Evolutionary conservation across 139 green algal genomes (phyloP).

Genomic region (Spirogloea muscicola): DNA sequence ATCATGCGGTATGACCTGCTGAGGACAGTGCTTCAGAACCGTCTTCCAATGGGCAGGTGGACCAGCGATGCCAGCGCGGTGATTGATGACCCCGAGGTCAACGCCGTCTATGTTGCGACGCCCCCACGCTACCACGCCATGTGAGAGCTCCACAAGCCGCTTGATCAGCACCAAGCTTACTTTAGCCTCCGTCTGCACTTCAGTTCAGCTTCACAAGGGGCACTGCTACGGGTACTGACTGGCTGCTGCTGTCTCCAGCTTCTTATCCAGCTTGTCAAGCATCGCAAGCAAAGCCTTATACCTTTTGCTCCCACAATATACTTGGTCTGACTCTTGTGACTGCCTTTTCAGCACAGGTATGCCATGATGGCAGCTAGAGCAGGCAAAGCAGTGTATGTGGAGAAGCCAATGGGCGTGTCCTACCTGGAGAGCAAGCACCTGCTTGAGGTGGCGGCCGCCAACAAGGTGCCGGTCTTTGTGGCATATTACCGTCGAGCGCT

Average conservation of each 20-base stretch:
- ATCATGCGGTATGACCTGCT: too few relatives aligned
- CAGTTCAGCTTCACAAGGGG: too few relatives aligned
- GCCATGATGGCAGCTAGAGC: conserved; percentile 18
- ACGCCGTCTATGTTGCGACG: conserved; percentile 35
- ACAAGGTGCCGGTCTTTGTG: conserved; percentile 32
- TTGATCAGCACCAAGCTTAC: too few relatives aligned
- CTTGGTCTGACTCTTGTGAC: too few relatives aligned
- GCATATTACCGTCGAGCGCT: conserved; percentile 36
- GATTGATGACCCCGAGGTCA: conserved; percentile 34
- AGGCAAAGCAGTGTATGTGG: conserved; percentile 35
- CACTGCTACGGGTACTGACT: too few relatives aligned
- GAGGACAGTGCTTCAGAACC: too few relatives aligned
- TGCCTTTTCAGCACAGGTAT: too few relatives aligned
- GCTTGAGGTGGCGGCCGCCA: not conserved
- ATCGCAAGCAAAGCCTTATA: too few relatives aligned
- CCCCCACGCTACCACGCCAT: conserved; percentile 20
- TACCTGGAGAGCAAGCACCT: conserved; percentile 18
- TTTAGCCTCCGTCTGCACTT: too few relatives aligned
- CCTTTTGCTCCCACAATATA: too few relatives aligned
- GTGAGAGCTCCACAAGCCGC: conserved; percentile 9
- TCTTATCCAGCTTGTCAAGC: too few relatives aligned
- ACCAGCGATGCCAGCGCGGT: conserved; percentile 21
- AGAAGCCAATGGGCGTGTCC: conserved; percentile 41
- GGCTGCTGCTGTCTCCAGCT: too few relatives aligned
- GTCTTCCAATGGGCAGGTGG: conserved; percentile 26